Conservation (phyloP, 805 yeast genomes). For the Suhomyces sp. region DNA sequence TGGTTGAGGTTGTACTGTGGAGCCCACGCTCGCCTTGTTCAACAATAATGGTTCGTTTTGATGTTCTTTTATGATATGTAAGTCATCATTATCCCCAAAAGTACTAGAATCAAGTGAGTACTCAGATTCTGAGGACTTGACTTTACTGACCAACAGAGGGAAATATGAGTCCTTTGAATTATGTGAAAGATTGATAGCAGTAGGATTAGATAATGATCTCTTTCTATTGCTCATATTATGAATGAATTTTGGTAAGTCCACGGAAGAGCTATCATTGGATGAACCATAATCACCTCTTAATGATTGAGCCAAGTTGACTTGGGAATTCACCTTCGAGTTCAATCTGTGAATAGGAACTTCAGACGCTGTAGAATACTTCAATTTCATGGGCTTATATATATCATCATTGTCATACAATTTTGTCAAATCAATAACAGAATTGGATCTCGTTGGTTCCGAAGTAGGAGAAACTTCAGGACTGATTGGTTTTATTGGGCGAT, state of each 20-base stretch:
- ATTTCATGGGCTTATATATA: conserved; percentile 38
- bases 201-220: conserved; percentile 27
- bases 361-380: conserved; percentile 36
- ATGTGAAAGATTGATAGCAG: conserved; percentile 11
- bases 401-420: conserved; percentile 35
- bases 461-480: conserved; percentile 45
- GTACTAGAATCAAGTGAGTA: conserved; percentile 10
- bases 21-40: conserved; percentile 2
- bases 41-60: conserved; percentile 11
- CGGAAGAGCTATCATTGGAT: conserved; percentile 22
- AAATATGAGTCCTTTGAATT: conserved; percentile 29
- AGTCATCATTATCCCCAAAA: conserved; percentile 14
- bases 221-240: conserved; percentile 14
- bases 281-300: conserved; percentile 12
- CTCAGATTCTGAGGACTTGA: conserved; percentile 11
- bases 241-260: conserved; percentile 23
- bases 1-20: too few species aligned
- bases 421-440: conserved; percentile 40
- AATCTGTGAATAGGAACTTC: conserved; percentile 39
- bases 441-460: conserved; percentile 41
- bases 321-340: conserved; percentile 42
- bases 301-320: conserved; percentile 28
- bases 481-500: conserved; percentile 34
- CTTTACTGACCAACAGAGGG: conserved; percentile 14
- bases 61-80: conserved; percentile 23